These are phyloP conservation scores for Teunomyces gatunensis DNA, from an alignment of 805 yeast genomes.

Conservation along the genomic window DNA sequence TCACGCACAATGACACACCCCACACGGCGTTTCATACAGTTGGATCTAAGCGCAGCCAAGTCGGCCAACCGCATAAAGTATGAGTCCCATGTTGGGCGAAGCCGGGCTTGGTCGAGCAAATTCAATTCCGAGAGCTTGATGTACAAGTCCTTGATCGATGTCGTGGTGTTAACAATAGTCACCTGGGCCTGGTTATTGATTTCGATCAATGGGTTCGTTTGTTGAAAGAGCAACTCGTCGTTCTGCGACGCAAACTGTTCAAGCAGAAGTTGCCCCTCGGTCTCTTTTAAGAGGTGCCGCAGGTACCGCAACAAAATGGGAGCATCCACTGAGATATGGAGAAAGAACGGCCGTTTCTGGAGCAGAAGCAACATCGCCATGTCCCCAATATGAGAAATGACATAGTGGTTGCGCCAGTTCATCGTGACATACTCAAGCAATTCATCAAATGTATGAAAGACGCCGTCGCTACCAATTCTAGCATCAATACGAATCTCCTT, in stretches of 20 bases:
- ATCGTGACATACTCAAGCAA: slow-evolving; percentile 61
- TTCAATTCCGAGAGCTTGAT: slow-evolving; percentile 40
- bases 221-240: slow-evolving; percentile 41
- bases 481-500: slow-evolving; percentile 17
- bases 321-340: slow-evolving; percentile 77
- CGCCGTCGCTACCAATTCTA: slow-evolving; percentile 5
- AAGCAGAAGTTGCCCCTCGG: slow-evolving; percentile 12
- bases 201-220: slow-evolving; percentile 52
- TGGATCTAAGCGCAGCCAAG: slow-evolving; percentile 86
- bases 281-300: slow-evolving; percentile 24
- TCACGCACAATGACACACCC: slow-evolving; percentile 94
- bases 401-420: slow-evolving; percentile 64
- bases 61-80: slow-evolving; percentile 94
- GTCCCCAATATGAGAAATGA: slow-evolving; percentile 49
- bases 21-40: slow-evolving; percentile 96
- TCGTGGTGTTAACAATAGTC: slow-evolving; percentile 39
- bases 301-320: slow-evolving; percentile 51
- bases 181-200: slow-evolving; percentile 56
- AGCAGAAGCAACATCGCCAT: slow-evolving; percentile 44
- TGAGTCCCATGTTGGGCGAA: slow-evolving; percentile 94
- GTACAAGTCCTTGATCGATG: slow-evolving; percentile 32
- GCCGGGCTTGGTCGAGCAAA: slow-evolving; percentile 40
- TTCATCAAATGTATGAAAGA: slow-evolving; percentile 40
- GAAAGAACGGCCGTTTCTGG: slow-evolving; percentile 75
- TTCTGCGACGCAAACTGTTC: slow-evolving; percentile 36